phyloP scores from a whole-genome alignment of 2,329 filamentous ascomycete species.

The Hypoxylon sp. region DNA sequence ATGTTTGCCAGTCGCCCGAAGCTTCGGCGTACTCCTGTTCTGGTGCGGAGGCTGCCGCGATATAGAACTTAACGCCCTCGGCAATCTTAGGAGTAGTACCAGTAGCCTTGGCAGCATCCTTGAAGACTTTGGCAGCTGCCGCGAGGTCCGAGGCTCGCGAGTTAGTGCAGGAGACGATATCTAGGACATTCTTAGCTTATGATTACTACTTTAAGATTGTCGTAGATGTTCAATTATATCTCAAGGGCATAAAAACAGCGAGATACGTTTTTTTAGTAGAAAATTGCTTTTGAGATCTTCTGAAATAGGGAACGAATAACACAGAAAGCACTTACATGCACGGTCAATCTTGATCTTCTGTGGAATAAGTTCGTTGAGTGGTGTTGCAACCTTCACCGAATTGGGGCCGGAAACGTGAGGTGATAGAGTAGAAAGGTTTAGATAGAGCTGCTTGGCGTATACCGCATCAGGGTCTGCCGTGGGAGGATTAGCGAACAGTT shows the following conservation, averaged over 20 bases:
- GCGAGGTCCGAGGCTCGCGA: conserved; percentile 84
- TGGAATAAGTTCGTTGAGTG: conserved; percentile 78
- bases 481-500: conserved; percentile 76
- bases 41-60: conserved; percentile 84
- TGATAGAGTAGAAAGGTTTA: conserved; percentile 86
- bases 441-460: conserved; percentile 86
- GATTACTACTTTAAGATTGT: background rate
- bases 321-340: conserved; percentile 65
- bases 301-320: background rate
- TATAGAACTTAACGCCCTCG: conserved; percentile 85
- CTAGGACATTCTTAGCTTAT: background rate
- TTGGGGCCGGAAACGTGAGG: conserved; percentile 91
- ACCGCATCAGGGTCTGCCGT: conserved; percentile 80
- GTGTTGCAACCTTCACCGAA: conserved; percentile 88
- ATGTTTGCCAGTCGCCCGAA: conserved; percentile 85
- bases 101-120: conserved; percentile 38
- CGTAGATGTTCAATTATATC: background rate
- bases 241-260: background rate
- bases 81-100: conserved; percentile 79
- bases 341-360: conserved; percentile 85
- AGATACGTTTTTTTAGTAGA: background rate
- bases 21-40: conserved; percentile 86
- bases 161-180: conserved; percentile 93
- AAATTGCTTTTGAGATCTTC: no score
- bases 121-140: conserved; percentile 84